Evolutionary conservation across 441 rosid species (phyloP).

Genomic region (Aleurites moluccanus): DNA sequence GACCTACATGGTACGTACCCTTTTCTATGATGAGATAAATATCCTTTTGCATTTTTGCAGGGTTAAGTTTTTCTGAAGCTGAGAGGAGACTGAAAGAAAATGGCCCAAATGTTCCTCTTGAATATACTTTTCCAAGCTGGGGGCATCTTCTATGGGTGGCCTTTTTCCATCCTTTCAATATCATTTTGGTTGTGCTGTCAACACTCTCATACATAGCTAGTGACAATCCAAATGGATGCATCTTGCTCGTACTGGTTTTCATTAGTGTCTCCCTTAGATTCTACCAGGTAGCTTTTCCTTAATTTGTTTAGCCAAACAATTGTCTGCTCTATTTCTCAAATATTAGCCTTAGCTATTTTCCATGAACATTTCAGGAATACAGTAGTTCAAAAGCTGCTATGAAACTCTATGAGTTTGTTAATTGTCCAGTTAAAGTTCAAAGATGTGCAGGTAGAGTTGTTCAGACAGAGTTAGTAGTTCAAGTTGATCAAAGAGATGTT

Average conservation of each 20-base stretch:
- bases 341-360: neutral
- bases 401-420: constrained; percentile 63
- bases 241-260: constrained; percentile 64
- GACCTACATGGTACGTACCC: neutral
- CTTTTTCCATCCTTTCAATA: constrained; percentile 70
- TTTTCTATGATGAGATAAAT: neutral
- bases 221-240: constrained; percentile 65
- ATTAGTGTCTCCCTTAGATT: constrained; percentile 66
- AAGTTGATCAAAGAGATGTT: constrained; percentile 68
- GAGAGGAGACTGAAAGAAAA: constrained; percentile 61
- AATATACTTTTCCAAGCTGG: constrained; percentile 51
- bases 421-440: constrained; percentile 68
- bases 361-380: constrained; percentile 45
- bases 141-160: constrained; percentile 69
- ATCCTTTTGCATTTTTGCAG: constrained; percentile 28
- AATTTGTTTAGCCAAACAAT: neutral
- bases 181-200: constrained; percentile 61
- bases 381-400: constrained; percentile 78
- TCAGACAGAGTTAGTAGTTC: constrained; percentile 67
- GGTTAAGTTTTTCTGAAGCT: constrained; percentile 73
- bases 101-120: constrained; percentile 63
- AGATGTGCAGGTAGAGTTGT: constrained; percentile 73
- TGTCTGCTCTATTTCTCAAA: constrained; percentile 9
- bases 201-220: constrained; percentile 58
- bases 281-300: constrained; percentile 45